Percentiles rank a stretch among this genome's conserved stretches.
These are phyloP conservation scores for Tetrahymena thermophila DNA, from an alignment of 73 alveolate species.

Conservation along the genomic window DNA sequence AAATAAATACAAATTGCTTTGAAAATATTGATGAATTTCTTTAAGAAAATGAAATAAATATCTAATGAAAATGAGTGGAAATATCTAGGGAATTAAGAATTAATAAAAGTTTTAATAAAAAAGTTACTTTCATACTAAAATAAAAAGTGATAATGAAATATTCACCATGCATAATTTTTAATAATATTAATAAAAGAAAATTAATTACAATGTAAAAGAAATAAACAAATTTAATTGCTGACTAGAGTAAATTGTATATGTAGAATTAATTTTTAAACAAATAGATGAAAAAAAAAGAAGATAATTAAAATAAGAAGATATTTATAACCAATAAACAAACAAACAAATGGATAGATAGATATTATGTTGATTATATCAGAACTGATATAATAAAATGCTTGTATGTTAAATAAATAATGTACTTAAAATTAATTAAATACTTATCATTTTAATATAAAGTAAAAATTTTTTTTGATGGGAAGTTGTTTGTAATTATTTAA, in stretches of 20 bases:
- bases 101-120: too few relatives aligned
- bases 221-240: background rate
- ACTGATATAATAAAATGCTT: too few relatives aligned
- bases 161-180: background rate
- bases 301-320: too few relatives aligned
- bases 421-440: background rate
- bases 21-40: too few relatives aligned
- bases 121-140: background rate
- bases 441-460: background rate
- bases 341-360: too few relatives aligned
- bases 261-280: background rate
- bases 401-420: too few relatives aligned
- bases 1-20: too few relatives aligned
- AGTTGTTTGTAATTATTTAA: background rate
- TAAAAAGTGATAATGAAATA: background rate
- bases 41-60: too few relatives aligned
- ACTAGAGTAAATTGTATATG: background rate
- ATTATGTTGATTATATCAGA: too few relatives aligned
- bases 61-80: background rate
- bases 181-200: background rate
- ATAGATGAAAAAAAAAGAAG: too few relatives aligned
- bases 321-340: background rate
- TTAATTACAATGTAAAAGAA: background rate
- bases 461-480: background rate
- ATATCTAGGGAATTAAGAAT: background rate